These are phyloP conservation scores for Neurospora sp. DNA, from an alignment of 495 filamentous ascomycete species.

Conservation along the genomic window DNA sequence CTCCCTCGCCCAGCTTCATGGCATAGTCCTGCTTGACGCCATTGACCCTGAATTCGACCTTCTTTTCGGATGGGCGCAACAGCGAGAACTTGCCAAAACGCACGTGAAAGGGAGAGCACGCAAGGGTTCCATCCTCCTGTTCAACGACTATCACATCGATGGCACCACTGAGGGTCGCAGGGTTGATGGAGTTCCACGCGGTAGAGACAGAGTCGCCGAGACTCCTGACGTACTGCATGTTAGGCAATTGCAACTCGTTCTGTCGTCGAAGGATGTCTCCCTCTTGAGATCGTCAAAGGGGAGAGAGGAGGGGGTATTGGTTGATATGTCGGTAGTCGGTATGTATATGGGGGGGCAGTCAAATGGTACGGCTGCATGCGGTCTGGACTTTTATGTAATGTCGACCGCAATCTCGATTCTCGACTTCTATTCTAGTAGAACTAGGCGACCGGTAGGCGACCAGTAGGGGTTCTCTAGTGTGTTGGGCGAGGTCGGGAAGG, in stretches of 20 bases:
- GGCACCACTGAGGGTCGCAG: constrained; percentile 89
- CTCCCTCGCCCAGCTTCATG: constrained; percentile 97
- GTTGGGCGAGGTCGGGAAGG: background rate
- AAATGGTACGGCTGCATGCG: background rate
- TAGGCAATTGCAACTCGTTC: constrained; percentile 1
- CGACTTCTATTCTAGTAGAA: background rate
- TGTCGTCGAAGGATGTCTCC: background rate
- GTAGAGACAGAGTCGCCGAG: constrained; percentile 93
- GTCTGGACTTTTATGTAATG: background rate
- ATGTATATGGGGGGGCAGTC: background rate
- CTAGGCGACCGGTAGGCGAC: background rate
- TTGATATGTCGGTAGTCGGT: background rate
- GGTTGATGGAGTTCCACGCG: constrained; percentile 99
- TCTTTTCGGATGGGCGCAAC: constrained; percentile 93
- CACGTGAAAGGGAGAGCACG: constrained; percentile 96
- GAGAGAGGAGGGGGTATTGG: background rate
- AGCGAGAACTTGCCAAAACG: constrained; percentile 98
- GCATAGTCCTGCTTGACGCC: constrained; percentile 80
- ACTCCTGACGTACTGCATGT: constrained; percentile 97
- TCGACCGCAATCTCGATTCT: background rate
- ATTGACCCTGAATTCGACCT: constrained; percentile 98
- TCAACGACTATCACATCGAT: constrained; percentile 99
- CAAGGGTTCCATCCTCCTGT: constrained; percentile 78
- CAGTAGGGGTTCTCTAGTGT: background rate
- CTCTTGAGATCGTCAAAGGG: background rate